Base-by-base conservation (phyloP, 2,329 filamentous ascomycete genomes). In the Colletotrichum limetticola region DNA sequence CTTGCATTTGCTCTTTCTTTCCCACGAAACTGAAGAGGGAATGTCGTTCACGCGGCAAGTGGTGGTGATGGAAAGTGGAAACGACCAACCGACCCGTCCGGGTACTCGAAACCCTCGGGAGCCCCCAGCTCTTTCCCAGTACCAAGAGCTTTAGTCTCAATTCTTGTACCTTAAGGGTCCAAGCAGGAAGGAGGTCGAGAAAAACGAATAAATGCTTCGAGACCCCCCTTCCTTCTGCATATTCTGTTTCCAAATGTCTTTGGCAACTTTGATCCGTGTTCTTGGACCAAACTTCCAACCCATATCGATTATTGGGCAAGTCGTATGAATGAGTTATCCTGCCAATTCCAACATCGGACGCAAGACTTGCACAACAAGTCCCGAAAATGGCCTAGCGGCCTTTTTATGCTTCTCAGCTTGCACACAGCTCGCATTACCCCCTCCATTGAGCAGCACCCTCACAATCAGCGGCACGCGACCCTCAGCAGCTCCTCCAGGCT, bases 371-470 rank as follows among this genome's bases (percentile, higher is more conserved):
- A 42, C 19, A 11, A 19, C 9, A 42, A 37, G 2, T 7, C 9
- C 62, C 52, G n/a, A 65, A 65, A 65, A 57, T 19, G 35, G 62
- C 62, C 49, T 65, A 46, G 62, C 52, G 52, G 62, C 32, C 22
- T 46, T 61, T 24, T 28, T 30, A 16, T 12, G 42, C 42, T 49
- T 49, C 42, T 9, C 42, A 19, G 42, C 42, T 49, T 49, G 42
- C 26, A 37, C 32, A 9, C 3, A 55, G 4, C 49, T 9, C 35
- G n/a, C 22, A 28, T 16, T 56, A 14, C 22, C n/a, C 32, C 35
- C 30, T 24, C 35, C 14, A 24, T n/a, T 32, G 35, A 24, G 26
- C 22, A 35, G 46, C 19, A 12, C 60, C 60, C 35, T 42, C 22
- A 37, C 57, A 46, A 24, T 16, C 42, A 49, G 42, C 19, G 19